Base-by-base conservation (phyloP, 352 stramenopile species). In the Peronosclerospora sorghi region DNA sequence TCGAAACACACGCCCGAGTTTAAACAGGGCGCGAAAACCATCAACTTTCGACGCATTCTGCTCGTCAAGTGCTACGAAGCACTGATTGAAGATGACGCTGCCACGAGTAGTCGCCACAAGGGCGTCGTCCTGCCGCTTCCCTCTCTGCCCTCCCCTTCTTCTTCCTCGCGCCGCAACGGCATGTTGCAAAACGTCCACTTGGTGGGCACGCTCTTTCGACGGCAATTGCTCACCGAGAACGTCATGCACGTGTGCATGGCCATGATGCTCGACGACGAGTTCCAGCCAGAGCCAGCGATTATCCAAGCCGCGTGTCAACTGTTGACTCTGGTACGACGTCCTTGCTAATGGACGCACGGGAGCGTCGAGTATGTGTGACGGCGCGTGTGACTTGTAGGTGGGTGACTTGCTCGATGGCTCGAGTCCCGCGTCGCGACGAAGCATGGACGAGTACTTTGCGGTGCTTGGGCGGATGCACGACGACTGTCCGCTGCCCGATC, bases 231-330 rank as follows among this genome's bases (percentile, higher is more conserved):
- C 23, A 86, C 74, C 5, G 77, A 89, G 39, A 89, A 89, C 36
- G 71, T 86, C 38, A 87, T 89, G 72, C 77, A 89, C 47, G 77
- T 89, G 24, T 86, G 72, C 35, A 63, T 89, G 26, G 73, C 74
- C 13, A 86, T 89, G 73, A 87, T 87, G 74, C 68, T 89, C 14
- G 77, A 89, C 15, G 58, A 85, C 27, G 74, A 89, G 41, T 46
- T 69, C 9, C 68, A 80, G 10, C 73, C 70, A 15, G 62, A 85
- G 44, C 42, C 58, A 1, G 64, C 83, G 23, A 68, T 87, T n/a
- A 70, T 89, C 8, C 59, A 77, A 18, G 74, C 77, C 1, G 77
- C 77, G 0, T 89, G 77, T 45, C 50, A 62, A 20, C 58, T 89
- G 18, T 45, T 89, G 21, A 58, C 60, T 8, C 44, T 82, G 56